Evolutionary conservation across 306 rosid genomes (phyloP).

Genomic region (Dalbergia cochinchinensis): DNA sequence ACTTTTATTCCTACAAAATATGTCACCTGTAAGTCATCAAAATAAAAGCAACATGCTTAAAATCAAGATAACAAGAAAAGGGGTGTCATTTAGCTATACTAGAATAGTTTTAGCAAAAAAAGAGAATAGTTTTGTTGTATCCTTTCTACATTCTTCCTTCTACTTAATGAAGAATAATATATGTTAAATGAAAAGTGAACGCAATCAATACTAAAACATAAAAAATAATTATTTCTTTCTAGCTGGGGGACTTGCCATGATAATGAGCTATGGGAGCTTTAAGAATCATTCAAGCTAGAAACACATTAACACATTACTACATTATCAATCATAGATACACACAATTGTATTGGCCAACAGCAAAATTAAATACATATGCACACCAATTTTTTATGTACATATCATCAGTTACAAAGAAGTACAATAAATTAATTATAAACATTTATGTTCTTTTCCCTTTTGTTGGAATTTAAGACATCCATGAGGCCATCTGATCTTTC

Average conservation of each 20-base stretch:
- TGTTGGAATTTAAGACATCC: background rate
- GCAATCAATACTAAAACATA: background rate
- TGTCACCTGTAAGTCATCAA: slow-evolving; percentile 53
- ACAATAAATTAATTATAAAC: background rate
- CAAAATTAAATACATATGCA: background rate
- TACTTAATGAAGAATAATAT: background rate
- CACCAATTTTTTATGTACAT: background rate
- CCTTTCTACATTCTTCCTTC: background rate
- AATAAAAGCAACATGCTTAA: slow-evolving; percentile 44
- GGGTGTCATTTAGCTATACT: background rate
- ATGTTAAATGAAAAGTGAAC: background rate
- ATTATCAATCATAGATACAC: background rate
- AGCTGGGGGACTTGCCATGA: background rate
- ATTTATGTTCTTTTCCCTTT: background rate
- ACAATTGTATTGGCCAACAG: background rate
- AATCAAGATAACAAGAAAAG: slow-evolving; percentile 35
- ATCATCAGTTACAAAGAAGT: background rate
- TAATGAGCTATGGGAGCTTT: background rate
- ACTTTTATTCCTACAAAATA: slow-evolving; percentile 74
- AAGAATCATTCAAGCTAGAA: background rate
- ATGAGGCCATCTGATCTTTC: background rate
- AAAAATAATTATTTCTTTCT: no score
- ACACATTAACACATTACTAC: background rate
- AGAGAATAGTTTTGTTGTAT: background rate
- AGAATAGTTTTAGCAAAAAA: no score